A percentile compares a stretch with the other conserved stretches of the same genome.
These are phyloP conservation scores for Mollisia scopiformis DNA, from an alignment of 2,329 filamentous ascomycete genomes.

Conservation along the genomic window DNA sequence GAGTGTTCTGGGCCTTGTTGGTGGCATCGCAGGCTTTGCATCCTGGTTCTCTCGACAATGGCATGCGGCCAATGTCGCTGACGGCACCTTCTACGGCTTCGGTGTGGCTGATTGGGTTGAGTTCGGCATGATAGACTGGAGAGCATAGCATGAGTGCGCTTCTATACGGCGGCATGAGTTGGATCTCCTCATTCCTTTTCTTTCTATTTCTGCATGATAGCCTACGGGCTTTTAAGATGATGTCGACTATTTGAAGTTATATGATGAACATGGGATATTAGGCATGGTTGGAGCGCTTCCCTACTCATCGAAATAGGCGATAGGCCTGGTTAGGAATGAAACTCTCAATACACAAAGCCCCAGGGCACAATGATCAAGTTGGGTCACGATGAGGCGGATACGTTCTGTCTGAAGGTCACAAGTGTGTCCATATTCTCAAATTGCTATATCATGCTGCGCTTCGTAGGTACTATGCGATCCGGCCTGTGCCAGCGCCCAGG, in stretches of 20 bases:
- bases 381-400: too few relatives aligned
- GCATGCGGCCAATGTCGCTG: conserved; percentile 15
- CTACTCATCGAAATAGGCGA: not conserved
- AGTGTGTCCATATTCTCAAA: too few relatives aligned
- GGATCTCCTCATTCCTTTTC: conserved; percentile 4
- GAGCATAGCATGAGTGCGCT: not conserved
- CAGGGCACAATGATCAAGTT: too few relatives aligned
- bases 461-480: too few relatives aligned
- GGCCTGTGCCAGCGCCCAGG: too few relatives aligned
- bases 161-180: not conserved
- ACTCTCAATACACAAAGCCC: not conserved
- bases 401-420: too few relatives aligned
- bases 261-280: not conserved
- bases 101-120: conserved; percentile 29
- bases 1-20: conserved; percentile 73
- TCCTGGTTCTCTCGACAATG: conserved; percentile 38
- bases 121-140: conserved; percentile 24
- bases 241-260: not conserved
- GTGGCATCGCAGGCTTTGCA: conserved; percentile 58
- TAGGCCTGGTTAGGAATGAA: not conserved
- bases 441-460: too few relatives aligned
- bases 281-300: not conserved
- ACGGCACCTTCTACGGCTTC: conserved; percentile 23
- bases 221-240: conserved; percentile 10
- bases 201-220: conserved; percentile 3